A percentile compares a stretch with the other conserved stretches of the same genome.
Conservation (phyloP, 2,329 filamentous ascomycete species). For the Sclerotinia trifoliorum region DNA sequence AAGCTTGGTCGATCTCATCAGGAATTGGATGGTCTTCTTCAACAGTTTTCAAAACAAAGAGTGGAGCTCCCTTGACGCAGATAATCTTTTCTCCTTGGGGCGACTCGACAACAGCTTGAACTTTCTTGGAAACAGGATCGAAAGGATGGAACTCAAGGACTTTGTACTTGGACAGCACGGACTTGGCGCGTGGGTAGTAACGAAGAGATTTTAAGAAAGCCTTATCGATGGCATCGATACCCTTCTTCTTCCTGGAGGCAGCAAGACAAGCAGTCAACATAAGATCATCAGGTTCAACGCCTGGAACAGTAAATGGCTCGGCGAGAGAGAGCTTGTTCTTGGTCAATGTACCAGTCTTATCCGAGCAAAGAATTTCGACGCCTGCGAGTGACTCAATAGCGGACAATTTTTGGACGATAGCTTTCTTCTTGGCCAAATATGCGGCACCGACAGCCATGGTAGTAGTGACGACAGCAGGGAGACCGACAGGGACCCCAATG, state of each 20-base stretch:
- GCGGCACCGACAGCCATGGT: conserved; percentile 93
- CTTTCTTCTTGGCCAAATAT: conserved; percentile 88
- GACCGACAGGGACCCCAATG: conserved; percentile 88
- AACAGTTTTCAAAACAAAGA: conserved; percentile 83
- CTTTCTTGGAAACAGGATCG: conserved; percentile 92
- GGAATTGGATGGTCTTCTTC: conserved; percentile 80
- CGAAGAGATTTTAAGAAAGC: conserved; percentile 85
- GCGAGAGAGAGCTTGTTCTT: conserved; percentile 91
- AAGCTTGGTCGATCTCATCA: conserved; percentile 73
- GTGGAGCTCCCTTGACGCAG: conserved; percentile 88
- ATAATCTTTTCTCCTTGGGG: conserved; percentile 79
- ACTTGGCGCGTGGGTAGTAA: conserved; percentile 80
- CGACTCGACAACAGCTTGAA: conserved; percentile 78
- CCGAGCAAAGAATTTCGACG: conserved; percentile 90
- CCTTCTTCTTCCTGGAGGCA: conserved; percentile 91
- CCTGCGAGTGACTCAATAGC: conserved; percentile 90
- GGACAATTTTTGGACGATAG: conserved; percentile 88
- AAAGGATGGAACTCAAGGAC: conserved; percentile 84
- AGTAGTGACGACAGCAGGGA: conserved; percentile 88
- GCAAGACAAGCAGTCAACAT: conserved; percentile 91
- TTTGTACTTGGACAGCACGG: conserved; percentile 77
- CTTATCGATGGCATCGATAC: conserved; percentile 93
- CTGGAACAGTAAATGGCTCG: conserved; percentile 79
- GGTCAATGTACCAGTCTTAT: conserved; percentile 91
- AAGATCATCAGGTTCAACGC: conserved; percentile 81